phyloP scores from a whole-genome alignment of 768 basidiomycete species.

The Mycena sanguinolenta region DNA sequence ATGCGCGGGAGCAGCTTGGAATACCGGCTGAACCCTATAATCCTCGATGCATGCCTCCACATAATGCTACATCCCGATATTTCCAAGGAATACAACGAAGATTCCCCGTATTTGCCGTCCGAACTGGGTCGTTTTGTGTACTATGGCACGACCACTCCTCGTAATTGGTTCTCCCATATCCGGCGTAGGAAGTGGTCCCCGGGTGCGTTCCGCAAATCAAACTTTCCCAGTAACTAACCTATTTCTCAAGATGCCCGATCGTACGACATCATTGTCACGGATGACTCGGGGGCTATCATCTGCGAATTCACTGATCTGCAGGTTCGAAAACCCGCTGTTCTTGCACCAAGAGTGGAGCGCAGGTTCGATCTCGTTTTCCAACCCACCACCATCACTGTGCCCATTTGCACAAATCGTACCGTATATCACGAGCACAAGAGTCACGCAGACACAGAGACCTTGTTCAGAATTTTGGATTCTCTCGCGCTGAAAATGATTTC shows the following conservation, averaged over 20 bases:
- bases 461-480: constrained; percentile 1
- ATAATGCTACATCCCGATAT: constrained; percentile 9
- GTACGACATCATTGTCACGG: constrained; percentile 14
- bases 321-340: not conserved
- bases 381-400: not conserved
- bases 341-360: not conserved
- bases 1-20: not conserved
- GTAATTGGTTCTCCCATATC: constrained; percentile 27
- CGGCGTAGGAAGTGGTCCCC: constrained; percentile 3
- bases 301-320: constrained; percentile 12
- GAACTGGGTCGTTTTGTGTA: constrained; percentile 6
- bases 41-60: constrained; percentile 19
- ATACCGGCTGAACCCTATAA: constrained; percentile 10
- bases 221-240: not conserved
- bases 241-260: not conserved
- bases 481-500: constrained; percentile 4
- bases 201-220: constrained; percentile 11
- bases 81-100: constrained; percentile 10
- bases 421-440: not conserved
- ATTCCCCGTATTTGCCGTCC: constrained; percentile 17
- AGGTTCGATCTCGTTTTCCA: constrained; percentile 18
- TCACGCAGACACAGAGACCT: not conserved
- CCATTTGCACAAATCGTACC: not conserved
- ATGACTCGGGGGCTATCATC: not conserved
- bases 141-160: not conserved